phyloP scores from a whole-genome alignment of 2,329 filamentous ascomycete species.

The Hypoxylon sp. region DNA sequence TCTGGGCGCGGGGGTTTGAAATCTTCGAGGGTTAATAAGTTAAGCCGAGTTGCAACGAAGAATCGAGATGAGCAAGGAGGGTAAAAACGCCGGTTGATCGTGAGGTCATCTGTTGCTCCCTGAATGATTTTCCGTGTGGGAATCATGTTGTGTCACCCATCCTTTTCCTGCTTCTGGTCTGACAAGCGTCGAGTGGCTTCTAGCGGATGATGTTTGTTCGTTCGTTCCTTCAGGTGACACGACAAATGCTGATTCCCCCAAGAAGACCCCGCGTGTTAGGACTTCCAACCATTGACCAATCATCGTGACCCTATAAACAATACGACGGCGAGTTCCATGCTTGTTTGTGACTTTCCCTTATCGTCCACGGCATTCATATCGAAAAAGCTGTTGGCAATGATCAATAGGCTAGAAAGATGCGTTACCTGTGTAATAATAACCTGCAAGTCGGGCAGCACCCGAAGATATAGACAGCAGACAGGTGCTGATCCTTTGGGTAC shows the following conservation, averaged over 20 bases:
- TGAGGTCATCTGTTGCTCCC: constrained; percentile 33
- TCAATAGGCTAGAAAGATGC: constrained; percentile 9
- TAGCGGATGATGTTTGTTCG: constrained; percentile 26
- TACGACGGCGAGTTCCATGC: constrained; percentile 27
- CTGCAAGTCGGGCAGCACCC: constrained; percentile 13
- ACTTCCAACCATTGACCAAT: constrained; percentile 36
- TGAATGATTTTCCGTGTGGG: constrained; percentile 23
- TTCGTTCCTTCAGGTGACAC: constrained; percentile 27
- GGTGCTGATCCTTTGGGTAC: constrained; percentile 4
- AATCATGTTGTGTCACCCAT: constrained; percentile 30
- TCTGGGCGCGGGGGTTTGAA: constrained; percentile 23
- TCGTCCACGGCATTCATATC: constrained; percentile 20
- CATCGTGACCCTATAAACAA: constrained; percentile 24
- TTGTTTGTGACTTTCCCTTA: constrained; percentile 34
- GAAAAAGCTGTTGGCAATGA: constrained; percentile 14
- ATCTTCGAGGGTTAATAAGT: constrained; percentile 4
- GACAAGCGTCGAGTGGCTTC: constrained; percentile 26
- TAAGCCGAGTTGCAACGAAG: constrained; percentile 14
- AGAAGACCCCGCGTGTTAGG: constrained; percentile 23
- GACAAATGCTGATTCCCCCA: constrained; percentile 20
- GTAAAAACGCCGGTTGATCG: constrained; percentile 28
- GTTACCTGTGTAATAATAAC: not conserved
- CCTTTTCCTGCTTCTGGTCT: constrained; percentile 26
- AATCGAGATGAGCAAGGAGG: constrained; percentile 20
- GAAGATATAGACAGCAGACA: constrained; percentile 32